These are phyloP conservation scores for Phytophthora sp. DNA, from an alignment of 352 stramenopile genomes.

Conservation along the genomic window DNA sequence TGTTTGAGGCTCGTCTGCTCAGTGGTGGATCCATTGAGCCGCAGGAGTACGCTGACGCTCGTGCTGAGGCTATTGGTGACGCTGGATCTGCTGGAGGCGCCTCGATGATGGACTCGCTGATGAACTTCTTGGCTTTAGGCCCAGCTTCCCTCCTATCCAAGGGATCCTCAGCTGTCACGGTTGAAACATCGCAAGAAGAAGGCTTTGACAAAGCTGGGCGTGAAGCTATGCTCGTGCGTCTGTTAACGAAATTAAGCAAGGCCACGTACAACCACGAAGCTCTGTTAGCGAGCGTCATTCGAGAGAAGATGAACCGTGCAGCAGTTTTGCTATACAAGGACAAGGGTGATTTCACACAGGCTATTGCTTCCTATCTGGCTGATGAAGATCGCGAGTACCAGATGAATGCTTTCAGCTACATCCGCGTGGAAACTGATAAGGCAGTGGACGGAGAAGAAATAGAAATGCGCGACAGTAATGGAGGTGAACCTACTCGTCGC, in stretches of 20 bases:
- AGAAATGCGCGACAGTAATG: slow-evolving; percentile 46
- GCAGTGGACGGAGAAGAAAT: slow-evolving; percentile 46
- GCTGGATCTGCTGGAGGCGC: slow-evolving; percentile 42
- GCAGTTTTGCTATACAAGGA: slow-evolving; percentile 87
- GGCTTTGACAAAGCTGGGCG: slow-evolving; percentile 84
- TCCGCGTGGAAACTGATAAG: slow-evolving; percentile 67
- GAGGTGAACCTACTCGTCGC: slow-evolving; percentile 33
- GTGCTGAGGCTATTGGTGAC: slow-evolving; percentile 58
- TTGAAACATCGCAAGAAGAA: slow-evolving; percentile 73
- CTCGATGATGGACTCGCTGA: slow-evolving; percentile 89
- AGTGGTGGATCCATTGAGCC: slow-evolving; percentile 85
- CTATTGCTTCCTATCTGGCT: slow-evolving; percentile 82
- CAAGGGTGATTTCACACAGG: slow-evolving; percentile 69
- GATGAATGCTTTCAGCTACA: slow-evolving; percentile 88
- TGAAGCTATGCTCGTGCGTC: slow-evolving; percentile 83
- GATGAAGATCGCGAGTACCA: slow-evolving; percentile 84
- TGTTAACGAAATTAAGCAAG: slow-evolving; percentile 86
- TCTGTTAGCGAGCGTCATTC: slow-evolving; percentile 72
- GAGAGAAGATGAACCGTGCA: slow-evolving; percentile 84
- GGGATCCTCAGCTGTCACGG: slow-evolving; percentile 41
- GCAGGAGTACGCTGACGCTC: slow-evolving; percentile 81
- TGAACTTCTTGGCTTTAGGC: slow-evolving; percentile 87
- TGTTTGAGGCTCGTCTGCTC: slow-evolving; percentile 88
- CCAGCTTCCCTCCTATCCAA: slow-evolving; percentile 67
- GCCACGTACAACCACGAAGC: slow-evolving; percentile 81